These are phyloP conservation scores for Saturnispora gosingensis DNA, from an alignment of 805 yeast genomes.

Conservation along the genomic window DNA sequence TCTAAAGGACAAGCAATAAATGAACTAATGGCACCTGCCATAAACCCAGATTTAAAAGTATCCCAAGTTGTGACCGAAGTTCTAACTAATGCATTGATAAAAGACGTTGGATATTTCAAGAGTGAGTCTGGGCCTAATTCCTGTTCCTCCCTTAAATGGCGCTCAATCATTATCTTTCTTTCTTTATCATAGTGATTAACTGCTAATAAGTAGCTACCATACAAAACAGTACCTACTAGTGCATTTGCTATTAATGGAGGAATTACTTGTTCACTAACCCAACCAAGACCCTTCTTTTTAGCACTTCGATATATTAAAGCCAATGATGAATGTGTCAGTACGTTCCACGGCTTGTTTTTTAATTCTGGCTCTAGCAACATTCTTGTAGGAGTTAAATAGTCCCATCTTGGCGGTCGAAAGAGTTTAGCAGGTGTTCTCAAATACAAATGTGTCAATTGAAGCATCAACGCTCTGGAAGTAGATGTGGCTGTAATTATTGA, in stretches of 20 bases:
- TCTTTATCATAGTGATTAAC: conserved; percentile 31
- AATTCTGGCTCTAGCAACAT: conserved; percentile 39
- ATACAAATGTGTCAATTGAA: conserved; percentile 69
- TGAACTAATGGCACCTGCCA: conserved; percentile 86
- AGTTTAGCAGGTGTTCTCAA: conserved; percentile 75
- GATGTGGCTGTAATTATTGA: conserved; percentile 5
- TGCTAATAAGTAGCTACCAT: conserved; percentile 66
- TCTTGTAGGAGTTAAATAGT: conserved; percentile 64
- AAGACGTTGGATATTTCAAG: conserved; percentile 1
- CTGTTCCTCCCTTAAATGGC: conserved; percentile 13
- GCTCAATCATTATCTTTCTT: conserved; percentile 9
- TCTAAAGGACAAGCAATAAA: conserved; percentile 89
- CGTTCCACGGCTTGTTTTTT: conserved; percentile 39
- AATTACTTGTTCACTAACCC: conserved; percentile 80
- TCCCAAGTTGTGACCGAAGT: conserved; percentile 30
- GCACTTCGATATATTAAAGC: conserved; percentile 68
- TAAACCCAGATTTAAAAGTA: conserved; percentile 68
- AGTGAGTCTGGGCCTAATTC: conserved; percentile 23
- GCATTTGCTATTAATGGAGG: conserved; percentile 89
- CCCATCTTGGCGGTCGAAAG: conserved; percentile 85
- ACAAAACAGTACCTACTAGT: conserved; percentile 77
- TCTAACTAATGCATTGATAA: conserved; percentile 6
- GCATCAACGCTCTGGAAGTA: conserved; percentile 52
- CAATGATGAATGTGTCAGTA: conserved; percentile 66
- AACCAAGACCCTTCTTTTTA: conserved; percentile 52